Base-by-base conservation (phyloP, 306 rosid species). In the Spatholobus suberectus region DNA sequence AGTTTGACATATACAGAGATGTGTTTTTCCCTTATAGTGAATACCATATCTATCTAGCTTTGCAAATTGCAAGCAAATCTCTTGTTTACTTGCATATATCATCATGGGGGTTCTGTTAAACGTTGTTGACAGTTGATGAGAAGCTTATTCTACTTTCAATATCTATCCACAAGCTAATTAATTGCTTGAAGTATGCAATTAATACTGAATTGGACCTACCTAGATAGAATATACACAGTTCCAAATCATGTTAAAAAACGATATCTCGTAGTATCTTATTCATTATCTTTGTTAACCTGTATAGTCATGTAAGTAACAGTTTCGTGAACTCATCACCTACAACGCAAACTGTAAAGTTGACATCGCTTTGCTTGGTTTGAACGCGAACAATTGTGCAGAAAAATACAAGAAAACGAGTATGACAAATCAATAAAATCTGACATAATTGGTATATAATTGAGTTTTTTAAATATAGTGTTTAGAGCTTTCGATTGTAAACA, bases 191-290 rank as follows among this genome's bases (percentile, higher is more conserved):
- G 21, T 21, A 32, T 73, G 49, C 79, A 37, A 27, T 51, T 72
- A 78, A 72, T 67, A 52, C 62, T 32, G 18, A 58, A 57, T 79
- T 44, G 78, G 75, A 51, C 82, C 75, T 24, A 74, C 78, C 58
- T 17, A 44, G 15, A 62, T 17, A 44, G 15, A 62, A 73, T 8
- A 37, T 47, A 15, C 43, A 23, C 37, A 5, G 10, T 24, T 12
- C 14, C 3, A 0, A 44, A 35, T 68, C 82, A 32, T 51, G 43
- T 6, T 46, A 20, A 1, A 24, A 40, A 41, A 63, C 13, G 44
- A 70, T 29, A 55, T 54, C 15, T 38, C 46, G 9, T 26, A 4
- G 29, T 27, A 71, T 18, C 59, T 41, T 34, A 15, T 17, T 52
- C 67, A 79, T 24, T 52, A 40, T 37, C 17, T 47, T 52, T 52